phyloP scores from a whole-genome alignment of 345 rosid genomes.

The Aquilaria sinensis region DNA sequence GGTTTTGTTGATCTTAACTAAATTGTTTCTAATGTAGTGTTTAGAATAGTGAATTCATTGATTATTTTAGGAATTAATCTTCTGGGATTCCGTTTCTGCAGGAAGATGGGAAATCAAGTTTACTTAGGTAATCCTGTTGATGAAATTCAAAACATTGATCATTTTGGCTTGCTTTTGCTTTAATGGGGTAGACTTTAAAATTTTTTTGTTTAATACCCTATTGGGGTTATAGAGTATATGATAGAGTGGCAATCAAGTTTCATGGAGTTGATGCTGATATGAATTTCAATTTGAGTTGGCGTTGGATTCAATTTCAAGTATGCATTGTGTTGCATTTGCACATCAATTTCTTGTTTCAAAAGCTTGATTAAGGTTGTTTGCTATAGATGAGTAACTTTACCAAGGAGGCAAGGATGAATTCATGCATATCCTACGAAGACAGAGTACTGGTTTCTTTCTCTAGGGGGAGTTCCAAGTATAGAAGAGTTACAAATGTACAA shows the following conservation, averaged over 20 bases:
- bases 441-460: conserved; percentile 56
- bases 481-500: conserved; percentile 71
- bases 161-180: too few relatives aligned
- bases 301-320: neutral
- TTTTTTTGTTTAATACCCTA: neutral
- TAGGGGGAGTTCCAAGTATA: conserved; percentile 63
- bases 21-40: neutral
- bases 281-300: conserved; percentile 38
- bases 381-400: conserved; percentile 51
- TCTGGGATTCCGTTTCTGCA: conserved; percentile 21
- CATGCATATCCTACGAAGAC: conserved; percentile 66
- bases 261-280: conserved; percentile 81
- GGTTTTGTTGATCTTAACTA: neutral
- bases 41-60: neutral
- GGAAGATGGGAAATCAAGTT: conserved; percentile 89
- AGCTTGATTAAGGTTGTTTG: neutral
- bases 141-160: neutral
- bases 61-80: neutral
- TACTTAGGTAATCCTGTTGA: conserved; percentile 44
- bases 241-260: conserved; percentile 84
- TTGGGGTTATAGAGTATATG: conserved; percentile 50
- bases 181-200: neutral
- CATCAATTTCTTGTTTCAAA: neutral
- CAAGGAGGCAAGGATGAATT: conserved; percentile 46
- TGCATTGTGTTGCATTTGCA: neutral